Evolutionary conservation across 306 rosid species (phyloP), one percentile per base, ranked within the genome.

Genomic region (Cucumis cinereus): DNA sequence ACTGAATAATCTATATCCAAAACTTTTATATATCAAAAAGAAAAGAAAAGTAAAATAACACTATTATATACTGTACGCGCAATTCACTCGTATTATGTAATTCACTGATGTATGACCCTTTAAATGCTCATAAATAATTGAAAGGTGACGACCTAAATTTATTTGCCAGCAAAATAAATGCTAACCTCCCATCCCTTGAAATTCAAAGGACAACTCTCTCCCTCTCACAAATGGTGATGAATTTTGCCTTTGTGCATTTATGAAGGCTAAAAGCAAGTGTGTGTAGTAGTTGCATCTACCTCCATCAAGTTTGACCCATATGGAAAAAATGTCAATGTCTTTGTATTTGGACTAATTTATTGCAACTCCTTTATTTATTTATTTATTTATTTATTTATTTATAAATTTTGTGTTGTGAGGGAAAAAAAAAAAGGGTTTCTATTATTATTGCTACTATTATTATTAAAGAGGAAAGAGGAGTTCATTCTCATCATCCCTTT

Each of bases 161-260:
- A 62, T 62, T 62, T 33, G 69, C 23, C 45, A 1, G 45, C 45
- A 62, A 61, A 62, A 2, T 61, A 8, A 60, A 62, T 30, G 69
- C 69, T 62, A 61, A 15, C 68, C 68, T 16, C 43, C 45, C 14
- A 33, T 64, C 47, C 17, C 49, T 38, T 36, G 0, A 36, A 63
- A 35, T 63, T 63, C 71, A 63, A 63, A 63, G 55, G 71, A 35
- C 49, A 63, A 30, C 20, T 14, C 19, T 61, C 53, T 40, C 9
- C 33, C 61, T 10, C 61, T 28, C 64, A 24, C 10, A 61, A 61
- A 62, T 64, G 23, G 20, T 63, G 47, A 64, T 64, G 49, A 5
- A n/a, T 64, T 36, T 35, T 64, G 28, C 50, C 72, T 64, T 64
- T 64, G 72, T 36, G 50, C 72, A 64, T 64, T 63, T 35, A 63